Evolutionary conservation across 2,329 filamentous ascomycete species (phyloP).

Genomic region (Ilyonectria sp.): DNA sequence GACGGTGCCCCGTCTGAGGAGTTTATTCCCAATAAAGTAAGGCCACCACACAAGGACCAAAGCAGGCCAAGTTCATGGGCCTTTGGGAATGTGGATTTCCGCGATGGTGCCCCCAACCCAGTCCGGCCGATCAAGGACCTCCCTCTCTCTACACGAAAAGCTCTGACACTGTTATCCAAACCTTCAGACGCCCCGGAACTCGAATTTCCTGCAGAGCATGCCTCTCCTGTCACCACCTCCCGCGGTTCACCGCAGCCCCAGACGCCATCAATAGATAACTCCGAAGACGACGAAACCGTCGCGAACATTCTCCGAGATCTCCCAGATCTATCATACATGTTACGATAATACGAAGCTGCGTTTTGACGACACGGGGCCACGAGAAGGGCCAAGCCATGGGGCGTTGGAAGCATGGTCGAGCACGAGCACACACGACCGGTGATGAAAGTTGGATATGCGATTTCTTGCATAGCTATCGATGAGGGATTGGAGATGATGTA

Average conservation of each 20-base stretch:
- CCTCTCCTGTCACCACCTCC: conserved; percentile 20
- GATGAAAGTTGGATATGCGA: conserved; percentile 14
- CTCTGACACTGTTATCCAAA: conserved; percentile 19
- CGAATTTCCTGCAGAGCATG: conserved; percentile 18
- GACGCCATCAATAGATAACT: conserved; percentile 14
- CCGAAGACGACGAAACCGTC: conserved; percentile 52
- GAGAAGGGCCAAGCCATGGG: background rate
- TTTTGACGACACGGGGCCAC: conserved; percentile 22
- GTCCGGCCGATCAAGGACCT: conserved; percentile 25
- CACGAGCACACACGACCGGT: conserved; percentile 19
- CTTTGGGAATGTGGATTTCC: conserved; percentile 39
- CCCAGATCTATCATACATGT: conserved; percentile 64
- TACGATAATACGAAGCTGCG: conserved; percentile 50
- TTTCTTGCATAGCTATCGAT: conserved; percentile 21
- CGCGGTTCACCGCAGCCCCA: conserved; percentile 19
- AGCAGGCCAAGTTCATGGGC: conserved; percentile 38
- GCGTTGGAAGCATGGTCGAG: conserved; percentile 6
- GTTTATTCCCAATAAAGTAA: conserved; percentile 26
- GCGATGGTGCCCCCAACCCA: conserved; percentile 32
- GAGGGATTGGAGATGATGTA: conserved; percentile 7
- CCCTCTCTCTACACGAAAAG: conserved; percentile 14
- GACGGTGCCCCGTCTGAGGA: conserved; percentile 31
- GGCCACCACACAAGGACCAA: conserved; percentile 23
- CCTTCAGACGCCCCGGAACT: conserved; percentile 21
- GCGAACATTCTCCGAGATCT: conserved; percentile 55